Evolutionary conservation across 1,284 basidiomycete genomes (phyloP), one percentile per base, ranked within the genome.

Genomic region (Fomitopsis pinicola): DNA sequence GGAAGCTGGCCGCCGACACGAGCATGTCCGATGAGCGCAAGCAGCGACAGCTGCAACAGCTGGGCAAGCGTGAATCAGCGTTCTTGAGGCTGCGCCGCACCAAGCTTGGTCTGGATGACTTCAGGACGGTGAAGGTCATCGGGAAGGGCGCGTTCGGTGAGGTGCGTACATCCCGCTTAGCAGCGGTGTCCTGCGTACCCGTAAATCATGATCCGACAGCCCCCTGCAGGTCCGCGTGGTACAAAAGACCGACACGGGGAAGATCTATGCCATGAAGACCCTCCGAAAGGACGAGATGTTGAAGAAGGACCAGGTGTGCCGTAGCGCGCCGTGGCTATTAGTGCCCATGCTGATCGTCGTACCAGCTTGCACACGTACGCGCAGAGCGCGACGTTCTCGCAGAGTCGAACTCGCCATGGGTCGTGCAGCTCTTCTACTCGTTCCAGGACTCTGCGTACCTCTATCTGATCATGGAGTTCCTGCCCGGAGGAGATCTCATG

Each of bases 251-350:
- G 97, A 98, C 74, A 98, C 96, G 10, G 95, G 92, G 63, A 97
- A 97, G 79, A 97, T 99, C 61, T 98, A 98, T 72, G 97, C 97
- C 45, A 99, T 99, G 97, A 99, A 99, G 83, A 97, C 95, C 64
- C 77, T 99, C 72, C 89, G 95, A 75, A 99, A 99, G 80, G 91
- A 91, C 58, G 97, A 99, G 77, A 99, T 99, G 97, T 90, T 99
- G 80, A 97, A 98, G 75, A 95, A 97, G 72, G 97, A 99, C 74
- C 95, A 97, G 84, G 94, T 93, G 60, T 62, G 84, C 72, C 33
- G 57, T 57, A 14, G 17, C 46, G 55, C 54, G n/a, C 59, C 38
- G 46, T 33, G 26, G 53, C 57, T 59, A 54, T 59, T 50, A 10
- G 45, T 48, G 59, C 36, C 59, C 44, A 14, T n/a, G 42, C 62